Percentiles rank a stretch among this genome's conserved stretches.
Conservation (phyloP, 2,329 filamentous ascomycete species). For the Tolypocladium sp. region DNA sequence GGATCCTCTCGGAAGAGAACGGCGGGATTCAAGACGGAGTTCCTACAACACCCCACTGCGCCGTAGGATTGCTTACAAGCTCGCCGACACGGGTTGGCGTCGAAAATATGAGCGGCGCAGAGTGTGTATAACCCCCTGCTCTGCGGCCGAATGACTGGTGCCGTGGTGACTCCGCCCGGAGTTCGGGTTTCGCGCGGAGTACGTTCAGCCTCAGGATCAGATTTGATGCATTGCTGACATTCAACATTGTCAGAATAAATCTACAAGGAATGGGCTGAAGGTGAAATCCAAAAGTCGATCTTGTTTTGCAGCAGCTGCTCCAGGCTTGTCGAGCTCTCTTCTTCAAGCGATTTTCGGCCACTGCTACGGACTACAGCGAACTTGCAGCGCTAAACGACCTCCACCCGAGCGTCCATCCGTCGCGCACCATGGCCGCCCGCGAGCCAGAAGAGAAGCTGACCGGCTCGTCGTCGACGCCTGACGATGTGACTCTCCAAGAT, state of each 20-base stretch:
- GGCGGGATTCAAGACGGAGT: not conserved
- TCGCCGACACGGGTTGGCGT: too few species aligned
- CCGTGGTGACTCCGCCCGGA: not conserved
- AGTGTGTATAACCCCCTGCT: not conserved
- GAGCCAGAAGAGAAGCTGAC: not conserved
- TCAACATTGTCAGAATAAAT: not conserved
- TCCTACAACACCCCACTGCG: not conserved
- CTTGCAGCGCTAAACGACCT: too few species aligned
- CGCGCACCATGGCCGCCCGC: not conserved
- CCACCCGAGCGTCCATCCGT: not conserved
- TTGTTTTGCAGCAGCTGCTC: not conserved
- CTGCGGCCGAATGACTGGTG: not conserved
- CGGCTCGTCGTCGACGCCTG: not conserved
- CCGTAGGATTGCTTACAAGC: not conserved
- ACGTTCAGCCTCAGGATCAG: too few species aligned
- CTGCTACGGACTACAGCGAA: not conserved
- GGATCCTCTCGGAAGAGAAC: not conserved
- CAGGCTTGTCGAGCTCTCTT: not conserved
- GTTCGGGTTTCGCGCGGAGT: not conserved
- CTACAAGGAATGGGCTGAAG: not conserved
- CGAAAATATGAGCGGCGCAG: too few species aligned
- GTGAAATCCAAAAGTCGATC: not conserved
- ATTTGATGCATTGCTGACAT: not conserved
- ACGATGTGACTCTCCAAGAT: not conserved
- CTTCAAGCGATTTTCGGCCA: not conserved